Evolutionary conservation across 352 stramenopile species (phyloP).

Genomic region (Globisporangium iwayamae): DNA sequence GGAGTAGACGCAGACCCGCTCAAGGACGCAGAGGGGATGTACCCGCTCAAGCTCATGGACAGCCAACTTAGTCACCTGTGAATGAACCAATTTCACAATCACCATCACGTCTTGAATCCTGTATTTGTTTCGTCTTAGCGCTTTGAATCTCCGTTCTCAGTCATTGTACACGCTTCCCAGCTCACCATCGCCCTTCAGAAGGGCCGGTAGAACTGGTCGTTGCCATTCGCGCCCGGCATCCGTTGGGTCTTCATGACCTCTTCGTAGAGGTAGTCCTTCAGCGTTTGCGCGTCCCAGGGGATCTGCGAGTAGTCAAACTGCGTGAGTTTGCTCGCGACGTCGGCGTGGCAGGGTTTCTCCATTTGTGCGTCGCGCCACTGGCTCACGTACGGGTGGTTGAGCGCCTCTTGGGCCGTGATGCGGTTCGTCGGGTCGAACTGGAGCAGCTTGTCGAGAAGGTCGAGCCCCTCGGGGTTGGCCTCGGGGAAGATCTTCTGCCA

Average conservation of each 20-base stretch:
- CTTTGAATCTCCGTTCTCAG: background rate
- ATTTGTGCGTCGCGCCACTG: constrained; percentile 68
- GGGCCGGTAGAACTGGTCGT: constrained; percentile 1
- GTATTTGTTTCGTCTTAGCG: background rate
- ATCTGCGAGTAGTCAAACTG: constrained; percentile 79
- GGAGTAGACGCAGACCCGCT: constrained; percentile 5
- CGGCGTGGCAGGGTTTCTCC: constrained; percentile 48
- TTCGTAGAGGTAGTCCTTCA: constrained; percentile 80
- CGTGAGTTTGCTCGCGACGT: constrained; percentile 51
- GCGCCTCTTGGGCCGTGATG: constrained; percentile 79
- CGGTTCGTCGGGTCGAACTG: constrained; percentile 86
- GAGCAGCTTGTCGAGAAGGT: constrained; percentile 84
- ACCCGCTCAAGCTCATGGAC: constrained; percentile 20
- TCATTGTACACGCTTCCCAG: constrained; percentile 4
- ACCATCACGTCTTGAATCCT: background rate
- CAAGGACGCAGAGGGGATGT: constrained; percentile 11
- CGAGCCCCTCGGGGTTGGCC: constrained; percentile 81
- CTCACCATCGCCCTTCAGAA: background rate
- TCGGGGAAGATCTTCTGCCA: constrained; percentile 78
- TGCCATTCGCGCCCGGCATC: background rate
- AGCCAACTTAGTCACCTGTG: background rate
- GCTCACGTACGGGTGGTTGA: constrained; percentile 89
- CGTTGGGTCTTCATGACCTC: constrained; percentile 75
- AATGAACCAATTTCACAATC: background rate
- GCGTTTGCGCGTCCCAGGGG: constrained; percentile 58